These are phyloP conservation scores for Anisodus acutangulus DNA, from an alignment of 257 asterid genomes.

Conservation along the genomic window DNA sequence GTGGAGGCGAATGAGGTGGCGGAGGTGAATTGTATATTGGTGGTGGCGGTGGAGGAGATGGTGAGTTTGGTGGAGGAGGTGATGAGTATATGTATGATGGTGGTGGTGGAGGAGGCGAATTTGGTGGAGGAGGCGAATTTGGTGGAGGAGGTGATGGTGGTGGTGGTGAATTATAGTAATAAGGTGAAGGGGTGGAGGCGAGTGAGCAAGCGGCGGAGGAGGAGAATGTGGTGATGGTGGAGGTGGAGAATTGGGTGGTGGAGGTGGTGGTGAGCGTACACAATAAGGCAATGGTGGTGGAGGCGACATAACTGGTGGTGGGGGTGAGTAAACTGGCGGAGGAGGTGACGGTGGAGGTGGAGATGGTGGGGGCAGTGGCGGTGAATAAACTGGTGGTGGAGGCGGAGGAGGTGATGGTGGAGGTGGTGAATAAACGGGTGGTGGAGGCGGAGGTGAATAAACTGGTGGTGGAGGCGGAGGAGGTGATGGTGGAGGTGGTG, in stretches of 20 bases:
- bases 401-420: slow-evolving; percentile 50
- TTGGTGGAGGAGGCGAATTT: slow-evolving; percentile 37
- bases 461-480: slow-evolving; percentile 35
- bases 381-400: slow-evolving; percentile 31
- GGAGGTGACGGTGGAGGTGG: slow-evolving; percentile 33
- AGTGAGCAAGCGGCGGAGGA: slow-evolving; percentile 39
- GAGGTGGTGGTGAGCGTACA: slow-evolving; percentile 49
- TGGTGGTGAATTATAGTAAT: slow-evolving; percentile 37
- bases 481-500: slow-evolving; percentile 14
- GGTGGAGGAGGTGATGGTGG: slow-evolving; percentile 36
- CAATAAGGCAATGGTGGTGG: slow-evolving; percentile 34
- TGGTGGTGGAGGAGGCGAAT: slow-evolving; percentile 28
- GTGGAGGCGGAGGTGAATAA: slow-evolving; percentile 31
- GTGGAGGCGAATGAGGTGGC: slow-evolving; percentile 53
- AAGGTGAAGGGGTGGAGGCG: slow-evolving; percentile 48
- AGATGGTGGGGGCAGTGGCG: slow-evolving; percentile 33
- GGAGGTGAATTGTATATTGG: slow-evolving; percentile 35
- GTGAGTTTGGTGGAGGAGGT: slow-evolving; percentile 36
- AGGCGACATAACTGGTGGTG: slow-evolving; percentile 48
- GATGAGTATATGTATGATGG: not conserved
- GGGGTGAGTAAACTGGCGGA: slow-evolving; percentile 45
- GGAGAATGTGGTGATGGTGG: slow-evolving; percentile 55
- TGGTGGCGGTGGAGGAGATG: slow-evolving; percentile 58
- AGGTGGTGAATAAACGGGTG: slow-evolving; percentile 33
- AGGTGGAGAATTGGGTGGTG: slow-evolving; percentile 56